phyloP scores from a whole-genome alignment of 2,329 filamentous ascomycete species.

The Zalaria sp. region DNA sequence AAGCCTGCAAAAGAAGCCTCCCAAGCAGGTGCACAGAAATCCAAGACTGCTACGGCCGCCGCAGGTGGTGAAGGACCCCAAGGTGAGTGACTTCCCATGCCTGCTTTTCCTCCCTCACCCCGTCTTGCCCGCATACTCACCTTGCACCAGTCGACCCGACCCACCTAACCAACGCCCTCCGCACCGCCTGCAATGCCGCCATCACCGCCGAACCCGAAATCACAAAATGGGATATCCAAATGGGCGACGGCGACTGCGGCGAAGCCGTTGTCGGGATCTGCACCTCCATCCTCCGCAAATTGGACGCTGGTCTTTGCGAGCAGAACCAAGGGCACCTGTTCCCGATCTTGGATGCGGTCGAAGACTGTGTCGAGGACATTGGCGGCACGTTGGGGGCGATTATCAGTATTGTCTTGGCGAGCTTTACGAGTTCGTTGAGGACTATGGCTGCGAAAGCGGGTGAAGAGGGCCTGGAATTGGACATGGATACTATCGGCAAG shows the following conservation, averaged over 20 bases:
- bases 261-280: constrained; percentile 33
- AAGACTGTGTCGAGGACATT: constrained; percentile 20
- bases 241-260: constrained; percentile 54
- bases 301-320: constrained; percentile 15
- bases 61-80: constrained; percentile 7
- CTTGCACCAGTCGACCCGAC: constrained; percentile 9
- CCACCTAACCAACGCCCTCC: constrained; percentile 23
- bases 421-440: constrained; percentile 24
- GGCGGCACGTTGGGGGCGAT: constrained; percentile 24
- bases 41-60: constrained; percentile 24
- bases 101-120: no score
- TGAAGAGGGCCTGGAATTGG: constrained; percentile 10
- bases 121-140: no score
- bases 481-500: constrained; percentile 11
- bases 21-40: constrained; percentile 9
- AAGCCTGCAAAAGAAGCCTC: constrained; percentile 3
- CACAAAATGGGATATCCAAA: constrained; percentile 47
- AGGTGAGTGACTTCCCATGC: not conserved
- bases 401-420: constrained; percentile 20
- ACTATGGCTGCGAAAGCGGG: constrained; percentile 15
- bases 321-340: constrained; percentile 13
- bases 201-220: constrained; percentile 47
- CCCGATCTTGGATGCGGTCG: constrained; percentile 19
- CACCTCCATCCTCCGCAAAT: constrained; percentile 16
- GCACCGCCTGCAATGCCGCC: constrained; percentile 30